phyloP scores from a whole-genome alignment of 1,284 basidiomycete species.

The Ustilago trichophora region DNA sequence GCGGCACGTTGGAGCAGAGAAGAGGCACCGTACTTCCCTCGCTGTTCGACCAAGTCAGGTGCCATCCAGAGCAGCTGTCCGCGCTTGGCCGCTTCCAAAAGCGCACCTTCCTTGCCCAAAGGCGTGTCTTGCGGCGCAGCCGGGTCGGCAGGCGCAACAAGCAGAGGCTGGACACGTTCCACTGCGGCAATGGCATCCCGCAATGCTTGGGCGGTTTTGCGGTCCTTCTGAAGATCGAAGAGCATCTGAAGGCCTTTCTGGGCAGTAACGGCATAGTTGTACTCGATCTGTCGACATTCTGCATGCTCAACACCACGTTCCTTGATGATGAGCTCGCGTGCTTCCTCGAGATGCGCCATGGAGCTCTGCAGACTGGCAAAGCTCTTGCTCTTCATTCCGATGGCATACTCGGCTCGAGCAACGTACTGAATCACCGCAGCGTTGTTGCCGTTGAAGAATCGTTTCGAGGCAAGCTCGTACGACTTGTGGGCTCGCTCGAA shows the following conservation, averaged over 20 bases:
- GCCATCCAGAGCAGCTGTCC: slow-evolving; percentile 59
- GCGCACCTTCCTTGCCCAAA: slow-evolving; percentile 28
- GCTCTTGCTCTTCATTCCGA: slow-evolving; percentile 55
- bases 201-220: slow-evolving; percentile 45
- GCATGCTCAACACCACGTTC: slow-evolving; percentile 24
- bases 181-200: slow-evolving; percentile 54
- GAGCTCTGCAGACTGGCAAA: slow-evolving; percentile 48
- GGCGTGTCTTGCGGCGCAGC: slow-evolving; percentile 12
- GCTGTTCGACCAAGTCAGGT: slow-evolving; percentile 62
- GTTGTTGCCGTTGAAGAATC: slow-evolving; percentile 44
- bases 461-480: slow-evolving; percentile 59
- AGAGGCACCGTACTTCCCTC: slow-evolving; percentile 60
- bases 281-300: slow-evolving; percentile 53
- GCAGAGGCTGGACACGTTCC: slow-evolving; percentile 41
- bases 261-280: slow-evolving; percentile 63
- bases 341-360: slow-evolving; percentile 50
- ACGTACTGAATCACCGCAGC: slow-evolving; percentile 59
- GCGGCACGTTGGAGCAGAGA: slow-evolving; percentile 52
- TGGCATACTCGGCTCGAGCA: slow-evolving; percentile 59
- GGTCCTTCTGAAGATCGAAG: slow-evolving; percentile 54
- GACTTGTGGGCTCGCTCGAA: slow-evolving; percentile 60
- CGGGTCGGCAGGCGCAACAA: slow-evolving; percentile 19
- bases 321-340: slow-evolving; percentile 38
- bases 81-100: slow-evolving; percentile 52
- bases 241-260: slow-evolving; percentile 64